Evolutionary conservation across 2,329 filamentous ascomycete species (phyloP).

Genomic region (Taxawa tesnikishii): DNA sequence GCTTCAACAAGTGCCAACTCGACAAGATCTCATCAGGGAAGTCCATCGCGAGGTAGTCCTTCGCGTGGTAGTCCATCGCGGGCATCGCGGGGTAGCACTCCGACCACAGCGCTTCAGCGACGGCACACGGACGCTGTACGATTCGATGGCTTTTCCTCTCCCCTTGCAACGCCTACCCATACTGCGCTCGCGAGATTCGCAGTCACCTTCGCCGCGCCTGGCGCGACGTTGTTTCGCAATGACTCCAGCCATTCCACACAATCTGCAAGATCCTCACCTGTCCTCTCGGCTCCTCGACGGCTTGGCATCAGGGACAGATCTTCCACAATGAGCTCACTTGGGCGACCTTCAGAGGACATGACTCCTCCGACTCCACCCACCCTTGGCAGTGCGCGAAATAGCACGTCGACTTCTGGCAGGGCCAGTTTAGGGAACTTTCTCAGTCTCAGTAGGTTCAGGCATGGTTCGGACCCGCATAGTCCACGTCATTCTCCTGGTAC

Average conservation of each 20-base stretch:
- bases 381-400: conserved; percentile 51
- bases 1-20: conserved; percentile 19
- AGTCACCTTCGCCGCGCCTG: conserved; percentile 30
- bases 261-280: conserved; percentile 48
- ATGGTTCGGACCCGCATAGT: conserved; percentile 62
- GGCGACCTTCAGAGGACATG: conserved; percentile 59
- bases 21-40: conserved; percentile 12
- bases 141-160: conserved; percentile 1
- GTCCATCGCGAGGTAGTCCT: conserved; percentile 7
- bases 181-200: conserved; percentile 38
- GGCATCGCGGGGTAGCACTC: too few species aligned
- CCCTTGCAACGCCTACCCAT: conserved; percentile 33
- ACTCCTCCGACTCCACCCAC: conserved; percentile 53
- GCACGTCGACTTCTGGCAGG: conserved; percentile 71
- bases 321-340: conserved; percentile 77
- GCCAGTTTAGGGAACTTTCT: conserved; percentile 90
- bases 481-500: conserved; percentile 62
- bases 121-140: conserved; percentile 6
- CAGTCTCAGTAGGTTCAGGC: conserved; percentile 62
- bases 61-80: too few species aligned
- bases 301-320: conserved; percentile 62
- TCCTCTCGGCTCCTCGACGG: conserved; percentile 45
- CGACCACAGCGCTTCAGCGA: conserved; percentile 9
- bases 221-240: conserved; percentile 41
- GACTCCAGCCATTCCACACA: conserved; percentile 53